Percentiles rank a stretch among this genome's conserved stretches.
Evolutionary conservation across 192 early-diverging fungal species (phyloP).

Genomic region (Globomyces pollinis-pini): DNA sequence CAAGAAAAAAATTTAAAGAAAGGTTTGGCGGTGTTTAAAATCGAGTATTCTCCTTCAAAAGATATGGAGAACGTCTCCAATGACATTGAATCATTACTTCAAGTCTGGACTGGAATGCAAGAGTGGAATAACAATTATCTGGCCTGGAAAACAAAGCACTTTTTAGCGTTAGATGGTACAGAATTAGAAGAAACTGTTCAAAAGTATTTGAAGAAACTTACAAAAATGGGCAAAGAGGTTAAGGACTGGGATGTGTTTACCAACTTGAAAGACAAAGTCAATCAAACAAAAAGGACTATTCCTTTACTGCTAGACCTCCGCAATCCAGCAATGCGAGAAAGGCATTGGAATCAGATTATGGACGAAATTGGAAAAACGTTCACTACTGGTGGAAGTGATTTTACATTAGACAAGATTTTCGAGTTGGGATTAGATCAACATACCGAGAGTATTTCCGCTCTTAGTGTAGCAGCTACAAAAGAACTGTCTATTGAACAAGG

Average conservation of each 20-base stretch:
- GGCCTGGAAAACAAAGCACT: slow-evolving; percentile 36
- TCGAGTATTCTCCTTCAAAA: slow-evolving; percentile 46
- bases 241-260: slow-evolving; percentile 56
- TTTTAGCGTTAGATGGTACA: slow-evolving; percentile 37
- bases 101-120: slow-evolving; percentile 37
- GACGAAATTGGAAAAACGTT: slow-evolving; percentile 54
- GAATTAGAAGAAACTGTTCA: slow-evolving; percentile 52
- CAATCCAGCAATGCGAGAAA: slow-evolving; percentile 47
- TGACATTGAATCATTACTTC: slow-evolving; percentile 38
- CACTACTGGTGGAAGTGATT: slow-evolving; percentile 30
- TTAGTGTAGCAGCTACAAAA: slow-evolving; percentile 45
- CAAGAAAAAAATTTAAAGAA: slow-evolving; percentile 42
- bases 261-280: slow-evolving; percentile 41
- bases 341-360: slow-evolving; percentile 53
- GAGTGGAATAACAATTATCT: slow-evolving; percentile 47
- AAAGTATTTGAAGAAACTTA: slow-evolving; percentile 38
- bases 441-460: slow-evolving; percentile 34
- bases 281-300: slow-evolving; percentile 41
- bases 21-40: slow-evolving; percentile 47
- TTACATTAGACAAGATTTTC: slow-evolving; percentile 49
- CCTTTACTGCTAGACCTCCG: slow-evolving; percentile 46
- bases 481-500: slow-evolving; percentile 55
- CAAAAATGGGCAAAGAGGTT: slow-evolving; percentile 44
- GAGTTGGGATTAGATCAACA: slow-evolving; percentile 51
- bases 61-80: slow-evolving; percentile 37